phyloP scores from a whole-genome alignment of 768 basidiomycete species.

The Thelephora aurantiotincta region DNA sequence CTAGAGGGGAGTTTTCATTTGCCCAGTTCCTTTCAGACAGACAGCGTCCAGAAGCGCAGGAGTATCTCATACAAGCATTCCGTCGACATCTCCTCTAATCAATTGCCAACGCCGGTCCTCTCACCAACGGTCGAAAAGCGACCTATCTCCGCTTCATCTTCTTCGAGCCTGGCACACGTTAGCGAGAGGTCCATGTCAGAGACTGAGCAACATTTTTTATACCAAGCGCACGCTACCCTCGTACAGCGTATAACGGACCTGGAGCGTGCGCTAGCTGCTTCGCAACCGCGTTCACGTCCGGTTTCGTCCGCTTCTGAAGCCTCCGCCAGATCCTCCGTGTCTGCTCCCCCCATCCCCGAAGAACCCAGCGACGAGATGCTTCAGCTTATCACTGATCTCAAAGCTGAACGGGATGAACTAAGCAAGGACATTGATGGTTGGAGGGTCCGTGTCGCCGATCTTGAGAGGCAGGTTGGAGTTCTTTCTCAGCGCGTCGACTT shows the following conservation, averaged over 20 bases:
- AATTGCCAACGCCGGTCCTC: slow-evolving; percentile 14
- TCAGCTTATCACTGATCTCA: slow-evolving; percentile 59
- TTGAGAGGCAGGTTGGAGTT: slow-evolving; percentile 55
- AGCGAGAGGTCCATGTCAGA: slow-evolving; percentile 41
- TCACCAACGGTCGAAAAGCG: slow-evolving; percentile 13
- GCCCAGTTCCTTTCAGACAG: slow-evolving; percentile 17
- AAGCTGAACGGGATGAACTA: slow-evolving; percentile 80
- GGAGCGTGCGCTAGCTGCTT: slow-evolving; percentile 48
- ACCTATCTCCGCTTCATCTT: slow-evolving; percentile 1
- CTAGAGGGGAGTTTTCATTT: slow-evolving; percentile 14
- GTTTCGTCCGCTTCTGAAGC: slow-evolving; percentile 35
- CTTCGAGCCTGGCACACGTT: slow-evolving; percentile 12
- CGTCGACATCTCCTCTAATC: slow-evolving; percentile 24
- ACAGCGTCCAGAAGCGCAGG: slow-evolving; percentile 32
- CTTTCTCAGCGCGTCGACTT: slow-evolving; percentile 57
- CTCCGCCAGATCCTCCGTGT: slow-evolving; percentile 25
- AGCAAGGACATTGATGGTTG: slow-evolving; percentile 82
- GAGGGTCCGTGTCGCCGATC: slow-evolving; percentile 60
- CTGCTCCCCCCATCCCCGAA: slow-evolving; percentile 15
- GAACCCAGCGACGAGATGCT: slow-evolving; percentile 72
- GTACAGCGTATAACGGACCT: slow-evolving; percentile 72
- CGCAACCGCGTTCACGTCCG: slow-evolving; percentile 20
- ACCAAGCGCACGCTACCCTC: slow-evolving; percentile 73
- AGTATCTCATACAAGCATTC: slow-evolving; percentile 67
- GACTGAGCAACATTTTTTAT: slow-evolving; percentile 76